Conservation (phyloP, 768 basidiomycete genomes). For the Phaeolepiota aurea region DNA sequence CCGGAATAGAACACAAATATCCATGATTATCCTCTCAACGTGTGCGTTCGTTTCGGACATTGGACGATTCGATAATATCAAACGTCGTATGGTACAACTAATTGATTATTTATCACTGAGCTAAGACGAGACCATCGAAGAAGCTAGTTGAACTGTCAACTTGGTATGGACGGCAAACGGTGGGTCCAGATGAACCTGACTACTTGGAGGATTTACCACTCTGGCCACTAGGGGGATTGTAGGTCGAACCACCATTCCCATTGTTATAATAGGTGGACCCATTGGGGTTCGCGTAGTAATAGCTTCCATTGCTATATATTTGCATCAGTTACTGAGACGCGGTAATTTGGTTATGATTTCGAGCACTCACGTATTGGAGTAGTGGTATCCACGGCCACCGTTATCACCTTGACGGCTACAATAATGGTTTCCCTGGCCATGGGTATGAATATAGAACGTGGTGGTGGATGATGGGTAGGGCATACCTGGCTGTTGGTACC, state of each 20-base stretch:
- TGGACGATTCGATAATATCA: no score
- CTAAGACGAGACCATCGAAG: no score
- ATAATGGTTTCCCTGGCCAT: conserved; percentile 50
- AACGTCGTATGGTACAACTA: no score
- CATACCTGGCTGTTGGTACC: conserved; percentile 48
- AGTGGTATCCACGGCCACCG: conserved; percentile 44
- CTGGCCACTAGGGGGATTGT: conserved; percentile 37
- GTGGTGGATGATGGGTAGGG: background rate
- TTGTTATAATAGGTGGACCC: conserved; percentile 53
- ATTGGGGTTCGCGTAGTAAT: conserved; percentile 56
- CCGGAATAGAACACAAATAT: no score
- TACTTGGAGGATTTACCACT: conserved; percentile 17
- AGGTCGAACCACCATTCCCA: conserved; percentile 36
- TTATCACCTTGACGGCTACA: conserved; percentile 41
- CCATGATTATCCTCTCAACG: no score
- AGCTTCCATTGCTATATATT: conserved; percentile 33
- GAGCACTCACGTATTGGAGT: conserved; percentile 43
- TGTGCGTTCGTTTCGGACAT: no score
- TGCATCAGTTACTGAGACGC: background rate
- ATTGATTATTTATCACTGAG: no score
- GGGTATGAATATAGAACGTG: background rate
- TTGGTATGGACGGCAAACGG: no score
- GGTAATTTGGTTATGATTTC: no score
- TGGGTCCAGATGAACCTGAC: no score
- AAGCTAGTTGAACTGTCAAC: no score